These are phyloP conservation scores for Cladosporium austrohemisphaericum DNA, from an alignment of 2,329 filamentous ascomycete genomes.

Conservation along the genomic window DNA sequence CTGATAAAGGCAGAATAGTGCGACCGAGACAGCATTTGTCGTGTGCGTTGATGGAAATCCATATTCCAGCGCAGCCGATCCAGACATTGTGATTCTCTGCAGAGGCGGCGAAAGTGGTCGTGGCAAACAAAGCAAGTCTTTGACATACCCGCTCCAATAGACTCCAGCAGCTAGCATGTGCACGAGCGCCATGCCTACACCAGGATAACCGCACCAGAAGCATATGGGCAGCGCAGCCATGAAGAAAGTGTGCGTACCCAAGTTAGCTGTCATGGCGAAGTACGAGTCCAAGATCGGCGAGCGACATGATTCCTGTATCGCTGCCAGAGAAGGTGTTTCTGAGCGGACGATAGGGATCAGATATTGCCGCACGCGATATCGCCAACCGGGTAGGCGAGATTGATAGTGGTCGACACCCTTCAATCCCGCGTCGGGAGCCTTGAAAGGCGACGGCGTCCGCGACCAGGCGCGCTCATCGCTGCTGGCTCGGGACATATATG, in stretches of 20 bases:
- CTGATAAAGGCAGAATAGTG: conserved; percentile 73
- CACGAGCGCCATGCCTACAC: conserved; percentile 68
- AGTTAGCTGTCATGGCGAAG: conserved; percentile 93
- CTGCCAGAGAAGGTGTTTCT: conserved; percentile 93
- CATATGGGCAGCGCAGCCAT: conserved; percentile 92
- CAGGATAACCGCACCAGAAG: conserved; percentile 92
- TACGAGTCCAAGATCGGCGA: conserved; percentile 87
- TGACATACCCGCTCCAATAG: conserved; percentile 76
- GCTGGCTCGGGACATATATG: conserved; percentile 9
- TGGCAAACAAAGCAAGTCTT: conserved; percentile 89
- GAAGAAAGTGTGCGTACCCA: conserved; percentile 97
- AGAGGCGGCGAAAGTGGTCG: conserved; percentile 88
- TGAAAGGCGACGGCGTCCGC: conserved; percentile 27
- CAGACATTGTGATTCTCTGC: conserved; percentile 94
- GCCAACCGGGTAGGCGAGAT: conserved; percentile 78
- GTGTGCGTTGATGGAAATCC: conserved; percentile 97
- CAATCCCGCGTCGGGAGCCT: conserved; percentile 65
- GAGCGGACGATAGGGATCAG: conserved; percentile 83
- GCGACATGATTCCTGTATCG: conserved; percentile 74
- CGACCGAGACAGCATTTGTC: conserved; percentile 92
- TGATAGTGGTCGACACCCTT: conserved; percentile 64
- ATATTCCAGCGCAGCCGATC: conserved; percentile 90
- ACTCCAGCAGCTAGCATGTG: conserved; percentile 66
- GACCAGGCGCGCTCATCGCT: conserved; percentile 15
- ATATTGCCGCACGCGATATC: conserved; percentile 75